Evolutionary conservation across 2,329 filamentous ascomycete species (phyloP), one percentile per base, ranked within the genome.

Genomic region (Trichoderma brevicompactum): DNA sequence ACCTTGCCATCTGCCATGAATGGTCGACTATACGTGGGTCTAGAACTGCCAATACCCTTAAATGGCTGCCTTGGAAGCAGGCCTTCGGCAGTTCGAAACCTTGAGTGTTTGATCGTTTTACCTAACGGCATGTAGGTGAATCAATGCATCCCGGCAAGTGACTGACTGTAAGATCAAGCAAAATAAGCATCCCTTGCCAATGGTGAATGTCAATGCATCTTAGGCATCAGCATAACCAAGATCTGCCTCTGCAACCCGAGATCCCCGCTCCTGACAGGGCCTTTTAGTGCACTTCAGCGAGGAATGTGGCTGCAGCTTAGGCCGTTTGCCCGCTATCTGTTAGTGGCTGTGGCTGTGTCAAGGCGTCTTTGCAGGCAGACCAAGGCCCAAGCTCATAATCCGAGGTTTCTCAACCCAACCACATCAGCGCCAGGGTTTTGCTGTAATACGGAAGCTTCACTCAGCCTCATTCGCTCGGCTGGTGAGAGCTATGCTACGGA

Each of bases 291-390:
- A 7, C 7, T 23, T 28, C 23, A 28, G 50, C 23, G 36, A 9
- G 32, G 12, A 15, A 5, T 34, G 41, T 38, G 43, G 56, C 56
- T 59, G 43, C 34, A 12, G 43, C 43, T 48, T 49, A n/a, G 34
- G 53, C 38, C 53, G 28, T 19, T 44, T 56, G 8, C 40, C 15
- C 38, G 36, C 44, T 40, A 28, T n/a, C 17, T 34, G 23, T 28
- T 50, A 13, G 56, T 60, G 56, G 44, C 56, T 60, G 56, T 32
- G 56, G 23, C 23, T 28, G 23, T 49, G n/a, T 6, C 36, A 60
- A 60, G 56, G 56, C 56, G 38, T 19, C 56, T 50, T 50, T 48
- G 40, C 56, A 41, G 56, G 56, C 56, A 60, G 56, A 60, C 36
- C 17, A 3, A 28, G 13, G 19, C 44, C 44, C 44, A 48, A 17